Evolutionary conservation across 2,329 filamentous ascomycete species (phyloP).

Genomic region (Emericellopsis cladophorae): DNA sequence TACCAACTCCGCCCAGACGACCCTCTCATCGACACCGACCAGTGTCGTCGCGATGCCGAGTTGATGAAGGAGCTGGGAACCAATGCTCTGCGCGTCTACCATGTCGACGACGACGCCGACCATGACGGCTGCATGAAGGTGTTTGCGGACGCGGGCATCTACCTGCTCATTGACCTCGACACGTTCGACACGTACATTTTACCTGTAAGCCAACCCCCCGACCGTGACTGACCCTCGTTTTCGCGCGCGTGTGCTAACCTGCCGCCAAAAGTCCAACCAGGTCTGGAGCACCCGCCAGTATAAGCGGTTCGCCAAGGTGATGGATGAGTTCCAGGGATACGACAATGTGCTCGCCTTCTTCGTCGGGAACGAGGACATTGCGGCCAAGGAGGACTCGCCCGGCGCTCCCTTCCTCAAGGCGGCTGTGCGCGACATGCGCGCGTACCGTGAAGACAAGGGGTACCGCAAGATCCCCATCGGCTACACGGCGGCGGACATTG

Average conservation of each 20-base stretch:
- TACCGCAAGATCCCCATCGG: conserved; percentile 77
- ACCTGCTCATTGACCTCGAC: conserved; percentile 73
- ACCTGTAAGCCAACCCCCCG: conserved; percentile 29
- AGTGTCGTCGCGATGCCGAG: conserved; percentile 62
- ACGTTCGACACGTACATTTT: conserved; percentile 59
- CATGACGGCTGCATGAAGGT: conserved; percentile 73
- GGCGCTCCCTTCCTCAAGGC: conserved; percentile 78
- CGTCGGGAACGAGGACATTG: conserved; percentile 80
- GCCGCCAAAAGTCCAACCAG: conserved; percentile 33
- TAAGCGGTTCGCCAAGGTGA: conserved; percentile 53
- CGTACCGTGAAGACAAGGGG: conserved; percentile 59
- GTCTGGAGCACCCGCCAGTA: conserved; percentile 65
- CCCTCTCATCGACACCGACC: conserved; percentile 61
- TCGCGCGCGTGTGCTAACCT: conserved; percentile 3
- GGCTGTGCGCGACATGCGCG: conserved; percentile 69
- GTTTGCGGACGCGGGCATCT: conserved; percentile 71
- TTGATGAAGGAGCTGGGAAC: conserved; percentile 72
- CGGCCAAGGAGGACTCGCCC: conserved; percentile 39
- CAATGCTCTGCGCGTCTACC: conserved; percentile 80
- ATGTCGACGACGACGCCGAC: conserved; percentile 59
- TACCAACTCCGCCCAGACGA: conserved; percentile 56
- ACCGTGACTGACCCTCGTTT: neutral
- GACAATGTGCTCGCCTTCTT: conserved; percentile 78
- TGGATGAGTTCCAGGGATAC: conserved; percentile 66
- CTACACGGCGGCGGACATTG: conserved; percentile 79